Percentiles rank a stretch among this genome's conserved stretches.
Evolutionary conservation across 1,139 yeast genomes (phyloP).

Genomic region (Kodamaea anthophila): DNA sequence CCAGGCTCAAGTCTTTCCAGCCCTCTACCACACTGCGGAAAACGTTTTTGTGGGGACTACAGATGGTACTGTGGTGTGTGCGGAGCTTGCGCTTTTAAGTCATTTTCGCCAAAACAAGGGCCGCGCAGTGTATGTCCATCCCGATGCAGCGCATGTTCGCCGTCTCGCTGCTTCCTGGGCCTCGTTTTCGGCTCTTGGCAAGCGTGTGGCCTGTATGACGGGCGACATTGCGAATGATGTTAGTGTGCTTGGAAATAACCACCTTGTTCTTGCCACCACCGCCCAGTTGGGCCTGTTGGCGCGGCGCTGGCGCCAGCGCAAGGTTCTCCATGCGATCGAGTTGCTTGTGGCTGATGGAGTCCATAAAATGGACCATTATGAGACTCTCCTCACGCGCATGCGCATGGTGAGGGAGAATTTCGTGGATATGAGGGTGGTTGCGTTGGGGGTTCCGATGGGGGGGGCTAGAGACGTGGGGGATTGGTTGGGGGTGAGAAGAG

Average conservation of each 20-base stretch:
- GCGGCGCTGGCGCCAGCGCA: constrained; percentile 77
- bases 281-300: constrained; percentile 66
- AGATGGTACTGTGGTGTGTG: constrained; percentile 66
- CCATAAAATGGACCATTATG: constrained; percentile 74
- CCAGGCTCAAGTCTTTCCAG: constrained; percentile 65
- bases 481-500: constrained; percentile 72
- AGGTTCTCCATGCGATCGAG: constrained; percentile 61
- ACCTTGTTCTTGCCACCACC: constrained; percentile 75
- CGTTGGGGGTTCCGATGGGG: constrained; percentile 61
- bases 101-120: constrained; percentile 60
- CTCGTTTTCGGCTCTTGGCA: constrained; percentile 38
- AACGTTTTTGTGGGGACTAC: constrained; percentile 71
- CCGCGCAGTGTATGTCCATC: constrained; percentile 63
- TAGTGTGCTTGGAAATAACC: constrained; percentile 48
- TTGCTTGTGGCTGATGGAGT: constrained; percentile 69
- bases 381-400: constrained; percentile 63
- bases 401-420: constrained; percentile 62
- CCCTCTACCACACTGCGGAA: constrained; percentile 54
- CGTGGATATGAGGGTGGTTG: constrained; percentile 52
- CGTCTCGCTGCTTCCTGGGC: constrained; percentile 44
- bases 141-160: constrained; percentile 53
- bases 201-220: constrained; percentile 49
- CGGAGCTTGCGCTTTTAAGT: constrained; percentile 65
- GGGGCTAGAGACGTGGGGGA: constrained; percentile 75
- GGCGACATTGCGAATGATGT: constrained; percentile 58